Base-by-base conservation (phyloP, 495 filamentous ascomycete genomes). In the Arthonia radiata region DNA sequence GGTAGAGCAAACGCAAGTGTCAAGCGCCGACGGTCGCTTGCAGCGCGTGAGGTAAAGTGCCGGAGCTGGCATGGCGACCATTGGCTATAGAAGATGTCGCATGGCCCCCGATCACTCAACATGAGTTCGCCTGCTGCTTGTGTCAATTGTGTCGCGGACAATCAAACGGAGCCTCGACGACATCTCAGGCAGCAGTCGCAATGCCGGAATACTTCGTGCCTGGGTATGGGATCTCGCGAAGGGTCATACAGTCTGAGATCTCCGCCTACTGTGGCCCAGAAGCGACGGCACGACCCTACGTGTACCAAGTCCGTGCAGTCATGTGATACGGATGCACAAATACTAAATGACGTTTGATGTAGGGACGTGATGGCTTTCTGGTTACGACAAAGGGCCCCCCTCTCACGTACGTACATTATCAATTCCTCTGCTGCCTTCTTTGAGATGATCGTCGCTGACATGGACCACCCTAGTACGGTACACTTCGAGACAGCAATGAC, bases 131-230 rank as follows among this genome's bases (percentile, higher is more conserved):
- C n/a, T n/a, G n/a, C n/a, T n/a, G n/a, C n/a, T n/a, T n/a, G n/a
- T n/a, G n/a, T n/a, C n/a, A n/a, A n/a, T n/a, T n/a, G n/a, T n/a
- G n/a, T n/a, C n/a, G n/a, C n/a, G n/a, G n/a, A n/a, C n/a, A n/a
- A n/a, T n/a, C n/a, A n/a, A n/a, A n/a, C n/a, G n/a, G n/a, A n/a
- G n/a, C n/a, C n/a, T n/a, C n/a, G n/a, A n/a, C n/a, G n/a, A n/a
- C n/a, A n/a, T n/a, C n/a, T n/a, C n/a, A n/a, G n/a, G n/a, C n/a
- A n/a, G n/a, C n/a, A n/a, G n/a, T n/a, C n/a, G n/a, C n/a, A n/a
- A n/a, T n/a, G n/a, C n/a, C n/a, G n/a, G n/a, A n/a, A n/a, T 46
- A 46, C 30, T 46, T 46, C 26, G 33, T 46, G 2, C 40, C 43
- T 8, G 43, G 43, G 5, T 46, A 37, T 27, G 43, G 41, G 21